phyloP scores from a whole-genome alignment of 2,329 filamentous ascomycete genomes.

The Fusarium sp. region DNA sequence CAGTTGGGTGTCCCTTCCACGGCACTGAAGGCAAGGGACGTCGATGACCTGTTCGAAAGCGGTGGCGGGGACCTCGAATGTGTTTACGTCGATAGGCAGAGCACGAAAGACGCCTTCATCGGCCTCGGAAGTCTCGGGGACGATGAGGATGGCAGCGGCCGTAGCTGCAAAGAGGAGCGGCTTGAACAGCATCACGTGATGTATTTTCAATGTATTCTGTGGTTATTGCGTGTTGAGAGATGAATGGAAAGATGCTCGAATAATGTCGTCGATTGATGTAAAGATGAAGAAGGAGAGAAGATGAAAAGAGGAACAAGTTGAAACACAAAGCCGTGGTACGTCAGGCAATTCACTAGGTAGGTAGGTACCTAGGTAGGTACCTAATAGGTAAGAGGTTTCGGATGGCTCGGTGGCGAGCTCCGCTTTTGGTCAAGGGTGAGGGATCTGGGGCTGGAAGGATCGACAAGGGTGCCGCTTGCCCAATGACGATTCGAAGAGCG shows the following conservation, averaged over 20 bases:
- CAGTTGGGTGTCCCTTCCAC: conserved; percentile 58
- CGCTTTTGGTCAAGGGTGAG: conserved; percentile 28
- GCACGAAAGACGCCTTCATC: conserved; percentile 57
- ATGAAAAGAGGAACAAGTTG: conserved; percentile 7
- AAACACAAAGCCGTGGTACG: not conserved
- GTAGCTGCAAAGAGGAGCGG: conserved; percentile 50
- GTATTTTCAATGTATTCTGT: not conserved
- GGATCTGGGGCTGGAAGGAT: conserved; percentile 31
- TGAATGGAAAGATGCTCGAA: conserved; percentile 5
- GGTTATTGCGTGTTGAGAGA: not conserved
- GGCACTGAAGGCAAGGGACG: conserved; percentile 66
- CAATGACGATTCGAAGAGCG: conserved; percentile 15
- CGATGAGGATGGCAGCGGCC: conserved; percentile 63
- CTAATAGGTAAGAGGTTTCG: conserved; percentile 27
- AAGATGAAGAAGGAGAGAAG: conserved; percentile 8
- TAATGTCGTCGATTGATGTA: not conserved
- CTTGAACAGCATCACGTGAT: conserved; percentile 48
- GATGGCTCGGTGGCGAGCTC: conserved; percentile 39
- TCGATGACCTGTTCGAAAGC: conserved; percentile 55
- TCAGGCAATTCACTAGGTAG: too few species aligned
- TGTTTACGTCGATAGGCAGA: conserved; percentile 51
- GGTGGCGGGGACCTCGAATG: conserved; percentile 52
- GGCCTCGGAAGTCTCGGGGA: conserved; percentile 59
- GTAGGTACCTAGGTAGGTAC: not conserved
- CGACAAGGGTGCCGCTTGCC: not conserved